A percentile compares a stretch with the other conserved stretches of the same genome.
Conservation (phyloP, 352 stramenopile species). For the Globisporangium spiculum region DNA sequence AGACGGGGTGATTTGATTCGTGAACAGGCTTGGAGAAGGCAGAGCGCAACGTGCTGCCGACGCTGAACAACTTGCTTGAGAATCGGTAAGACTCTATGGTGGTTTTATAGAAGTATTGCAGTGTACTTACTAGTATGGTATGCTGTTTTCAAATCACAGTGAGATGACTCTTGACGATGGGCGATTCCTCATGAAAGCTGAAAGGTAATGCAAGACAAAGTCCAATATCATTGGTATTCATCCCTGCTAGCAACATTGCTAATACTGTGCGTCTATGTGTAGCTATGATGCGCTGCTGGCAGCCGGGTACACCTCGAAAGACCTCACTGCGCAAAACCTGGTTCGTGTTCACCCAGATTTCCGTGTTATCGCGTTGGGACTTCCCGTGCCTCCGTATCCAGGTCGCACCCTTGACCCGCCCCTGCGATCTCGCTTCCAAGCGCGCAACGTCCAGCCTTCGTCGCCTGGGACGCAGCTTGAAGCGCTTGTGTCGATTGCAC, state of each 20-base stretch:
- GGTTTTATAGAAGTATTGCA: not conserved
- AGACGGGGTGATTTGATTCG: not conserved
- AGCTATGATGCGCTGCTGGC: constrained; percentile 66
- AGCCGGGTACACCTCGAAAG: constrained; percentile 44
- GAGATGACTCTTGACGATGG: constrained; percentile 95
- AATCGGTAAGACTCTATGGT: constrained; percentile 61
- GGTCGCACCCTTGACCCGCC: constrained; percentile 84
- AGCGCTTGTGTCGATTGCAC: constrained; percentile 39
- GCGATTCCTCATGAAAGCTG: constrained; percentile 88
- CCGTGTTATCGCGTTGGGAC: constrained; percentile 89
- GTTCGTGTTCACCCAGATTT: constrained; percentile 91
- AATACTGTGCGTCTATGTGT: not conserved
- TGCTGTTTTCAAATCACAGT: constrained; percentile 16
- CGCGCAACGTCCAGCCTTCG: constrained; percentile 58
- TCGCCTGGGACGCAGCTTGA: constrained; percentile 68
- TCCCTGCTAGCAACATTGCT: not conserved
- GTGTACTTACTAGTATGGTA: not conserved
- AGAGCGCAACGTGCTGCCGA: constrained; percentile 95
- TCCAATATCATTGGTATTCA: not conserved
- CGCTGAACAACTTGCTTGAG: constrained; percentile 97
- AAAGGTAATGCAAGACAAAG: constrained; percentile 39
- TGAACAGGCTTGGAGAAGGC: constrained; percentile 89
- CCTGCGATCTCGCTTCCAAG: constrained; percentile 85
- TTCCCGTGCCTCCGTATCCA: constrained; percentile 85
- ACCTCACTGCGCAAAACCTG: constrained; percentile 59